A percentile compares a stretch with the other conserved stretches of the same genome.
Evolutionary conservation across 208 protist species (phyloP).

Genomic region (Trypanosoma caninum): DNA sequence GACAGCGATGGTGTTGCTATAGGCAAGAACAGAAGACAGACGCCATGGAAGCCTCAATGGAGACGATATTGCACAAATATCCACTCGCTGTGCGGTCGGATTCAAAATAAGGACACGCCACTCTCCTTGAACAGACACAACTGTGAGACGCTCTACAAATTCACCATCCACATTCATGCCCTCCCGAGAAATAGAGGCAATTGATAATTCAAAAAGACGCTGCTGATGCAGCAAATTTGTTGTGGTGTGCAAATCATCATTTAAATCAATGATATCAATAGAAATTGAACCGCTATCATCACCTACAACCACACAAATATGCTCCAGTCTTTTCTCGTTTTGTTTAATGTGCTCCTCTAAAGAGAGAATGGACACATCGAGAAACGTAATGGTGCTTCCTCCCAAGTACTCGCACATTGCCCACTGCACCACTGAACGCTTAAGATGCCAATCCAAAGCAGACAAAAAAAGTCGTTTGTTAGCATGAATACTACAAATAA

Average conservation of each 20-base stretch:
- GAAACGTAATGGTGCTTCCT: slow-evolving; percentile 9
- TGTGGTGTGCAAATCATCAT: not conserved
- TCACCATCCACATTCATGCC: not conserved
- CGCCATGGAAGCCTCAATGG: slow-evolving; percentile 52
- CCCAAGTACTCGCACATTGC: not conserved
- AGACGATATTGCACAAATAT: slow-evolving; percentile 6
- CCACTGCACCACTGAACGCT: not conserved
- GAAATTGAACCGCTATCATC: slow-evolving; percentile 11
- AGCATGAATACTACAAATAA: slow-evolving; percentile 14
- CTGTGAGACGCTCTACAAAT: slow-evolving; percentile 3
- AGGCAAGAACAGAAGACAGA: slow-evolving; percentile 37
- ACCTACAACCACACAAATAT: slow-evolving; percentile 10
- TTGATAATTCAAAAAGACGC: slow-evolving; percentile 1
- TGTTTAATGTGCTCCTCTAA: not conserved
- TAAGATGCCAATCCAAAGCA: not conserved
- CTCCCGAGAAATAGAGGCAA: slow-evolving; percentile 2
- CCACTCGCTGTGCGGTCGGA: not conserved
- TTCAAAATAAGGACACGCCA: slow-evolving; percentile 9
- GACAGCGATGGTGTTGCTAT: slow-evolving; percentile 26
- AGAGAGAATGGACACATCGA: not conserved
- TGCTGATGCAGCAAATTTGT: not conserved
- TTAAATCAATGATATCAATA: not conserved
- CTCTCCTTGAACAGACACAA: slow-evolving; percentile 11
- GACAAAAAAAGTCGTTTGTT: slow-evolving; percentile 12
- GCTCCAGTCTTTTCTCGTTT: not conserved